A percentile compares a stretch with the other conserved stretches of the same genome.
These are phyloP conservation scores for Erysimum cheiranthoides DNA, from an alignment of 345 rosid genomes.

Conservation along the genomic window DNA sequence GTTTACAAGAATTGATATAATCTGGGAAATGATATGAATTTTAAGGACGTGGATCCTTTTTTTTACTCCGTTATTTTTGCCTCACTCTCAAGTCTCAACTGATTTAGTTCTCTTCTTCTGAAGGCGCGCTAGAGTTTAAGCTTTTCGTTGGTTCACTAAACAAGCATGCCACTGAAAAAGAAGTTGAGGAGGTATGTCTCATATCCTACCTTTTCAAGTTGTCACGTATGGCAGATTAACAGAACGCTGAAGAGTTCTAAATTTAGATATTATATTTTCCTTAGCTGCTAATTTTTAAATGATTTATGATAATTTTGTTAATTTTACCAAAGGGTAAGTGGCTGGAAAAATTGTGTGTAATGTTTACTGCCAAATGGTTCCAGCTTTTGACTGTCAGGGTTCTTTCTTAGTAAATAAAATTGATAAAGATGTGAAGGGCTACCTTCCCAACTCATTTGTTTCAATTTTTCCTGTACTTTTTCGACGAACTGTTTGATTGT, in stretches of 20 bases:
- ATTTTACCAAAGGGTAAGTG: constrained; percentile 2
- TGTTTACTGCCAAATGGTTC: constrained; percentile 8
- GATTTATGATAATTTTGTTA: not conserved
- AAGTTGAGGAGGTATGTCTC: constrained; percentile 86
- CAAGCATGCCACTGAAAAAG: constrained; percentile 94
- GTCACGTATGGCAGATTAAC: constrained; percentile 9
- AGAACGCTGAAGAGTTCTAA: constrained; percentile 20
- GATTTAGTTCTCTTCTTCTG: constrained; percentile 38
- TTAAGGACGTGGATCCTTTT: constrained; percentile 1
- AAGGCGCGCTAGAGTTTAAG: constrained; percentile 94
- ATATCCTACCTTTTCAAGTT: constrained; percentile 16
- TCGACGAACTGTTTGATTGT: not conserved
- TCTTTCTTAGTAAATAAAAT: constrained; percentile 16
- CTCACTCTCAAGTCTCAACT: constrained; percentile 23
- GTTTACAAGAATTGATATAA: constrained; percentile 17
- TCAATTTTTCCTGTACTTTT: not conserved
- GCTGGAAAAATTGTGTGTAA: constrained; percentile 6
- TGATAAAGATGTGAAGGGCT: constrained; percentile 12
- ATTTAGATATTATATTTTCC: constrained; percentile 10
- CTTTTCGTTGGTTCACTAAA: constrained; percentile 91
- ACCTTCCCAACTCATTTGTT: constrained; percentile 4
- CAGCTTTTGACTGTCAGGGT: constrained; percentile 12
- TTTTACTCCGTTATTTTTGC: constrained; percentile 22
- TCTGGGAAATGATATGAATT: constrained; percentile 15
- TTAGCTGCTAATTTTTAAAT: constrained; percentile 13